Evolutionary conservation across 768 basidiomycete genomes (phyloP).

Genomic region (Daedaleopsis sinensis): DNA sequence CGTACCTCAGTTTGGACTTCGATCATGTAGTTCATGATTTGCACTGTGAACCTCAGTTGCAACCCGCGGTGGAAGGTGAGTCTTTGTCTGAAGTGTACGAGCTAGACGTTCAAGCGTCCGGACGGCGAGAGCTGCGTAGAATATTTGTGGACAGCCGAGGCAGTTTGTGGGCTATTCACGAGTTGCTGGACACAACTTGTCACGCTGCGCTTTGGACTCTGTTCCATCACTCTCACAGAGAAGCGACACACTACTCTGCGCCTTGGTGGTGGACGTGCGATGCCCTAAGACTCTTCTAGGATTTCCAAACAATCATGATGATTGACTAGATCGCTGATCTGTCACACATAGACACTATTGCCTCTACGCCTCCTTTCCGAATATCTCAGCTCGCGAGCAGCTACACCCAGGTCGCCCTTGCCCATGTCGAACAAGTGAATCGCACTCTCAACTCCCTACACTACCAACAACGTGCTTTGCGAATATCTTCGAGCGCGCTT

Average conservation of each 20-base stretch:
- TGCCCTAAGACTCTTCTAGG: too few species aligned
- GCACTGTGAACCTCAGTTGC: constrained; percentile 59
- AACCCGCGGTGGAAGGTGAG: constrained; percentile 75
- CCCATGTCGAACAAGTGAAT: constrained; percentile 64
- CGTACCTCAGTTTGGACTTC: constrained; percentile 71
- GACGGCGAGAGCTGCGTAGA: too few species aligned
- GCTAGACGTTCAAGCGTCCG: too few species aligned
- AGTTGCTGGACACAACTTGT: too few species aligned
- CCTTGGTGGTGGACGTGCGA: too few species aligned
- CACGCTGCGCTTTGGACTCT: too few species aligned
- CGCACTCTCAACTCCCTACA: constrained; percentile 55
- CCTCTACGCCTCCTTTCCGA: constrained; percentile 73
- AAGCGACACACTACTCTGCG: too few species aligned
- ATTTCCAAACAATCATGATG: too few species aligned
- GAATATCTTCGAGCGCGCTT: constrained; percentile 71
- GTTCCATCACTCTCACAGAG: too few species aligned
- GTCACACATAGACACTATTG: constrained; percentile 50
- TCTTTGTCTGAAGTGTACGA: background rate
- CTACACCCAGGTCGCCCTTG: constrained; percentile 63
- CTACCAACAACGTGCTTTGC: constrained; percentile 69
- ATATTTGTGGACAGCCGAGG: too few species aligned
- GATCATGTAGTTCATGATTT: constrained; percentile 68
- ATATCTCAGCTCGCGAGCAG: constrained; percentile 68
- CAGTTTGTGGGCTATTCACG: too few species aligned
- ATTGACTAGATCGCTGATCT: background rate